A percentile compares a stretch with the other conserved stretches of the same genome.
Evolutionary conservation across 2,329 filamentous ascomycete genomes (phyloP).

Genomic region (Fusarium pseudoanthophilum): DNA sequence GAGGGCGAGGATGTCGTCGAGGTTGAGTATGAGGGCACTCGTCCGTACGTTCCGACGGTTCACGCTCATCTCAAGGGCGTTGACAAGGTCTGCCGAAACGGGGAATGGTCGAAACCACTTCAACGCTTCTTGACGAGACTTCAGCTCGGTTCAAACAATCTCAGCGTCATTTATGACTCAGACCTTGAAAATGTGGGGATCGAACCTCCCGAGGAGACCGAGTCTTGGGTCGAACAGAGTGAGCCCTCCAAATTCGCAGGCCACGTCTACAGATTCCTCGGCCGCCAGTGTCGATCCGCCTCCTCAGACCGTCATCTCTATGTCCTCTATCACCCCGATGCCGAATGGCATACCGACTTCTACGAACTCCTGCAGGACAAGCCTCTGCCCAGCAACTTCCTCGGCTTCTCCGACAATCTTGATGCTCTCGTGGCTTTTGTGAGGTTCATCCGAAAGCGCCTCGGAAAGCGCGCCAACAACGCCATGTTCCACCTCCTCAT

Average conservation of each 20-base stretch:
- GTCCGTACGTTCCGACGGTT: slow-evolving; percentile 14
- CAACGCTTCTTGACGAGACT: slow-evolving; percentile 24
- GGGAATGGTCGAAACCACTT: slow-evolving; percentile 31
- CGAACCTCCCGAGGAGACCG: slow-evolving; percentile 24
- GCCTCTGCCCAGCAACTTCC: slow-evolving; percentile 28
- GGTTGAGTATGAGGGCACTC: background rate
- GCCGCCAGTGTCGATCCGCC: slow-evolving; percentile 23
- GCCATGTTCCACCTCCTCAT: slow-evolving; percentile 32
- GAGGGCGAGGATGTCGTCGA: slow-evolving; percentile 17
- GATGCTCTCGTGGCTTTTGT: slow-evolving; percentile 31
- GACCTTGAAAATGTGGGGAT: slow-evolving; percentile 24
- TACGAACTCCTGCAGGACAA: slow-evolving; percentile 27
- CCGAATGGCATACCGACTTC: slow-evolving; percentile 30
- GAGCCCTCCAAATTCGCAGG: slow-evolving; percentile 19
- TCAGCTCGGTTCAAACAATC: slow-evolving; percentile 16
- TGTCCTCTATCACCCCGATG: slow-evolving; percentile 29
- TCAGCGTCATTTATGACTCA: slow-evolving; percentile 31
- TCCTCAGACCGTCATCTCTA: slow-evolving; percentile 28
- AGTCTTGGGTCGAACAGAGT: slow-evolving; percentile 24
- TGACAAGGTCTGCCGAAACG: slow-evolving; percentile 21
- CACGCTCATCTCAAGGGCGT: slow-evolving; percentile 25
- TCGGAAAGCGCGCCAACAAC: slow-evolving; percentile 27
- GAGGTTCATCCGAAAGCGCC: slow-evolving; percentile 24
- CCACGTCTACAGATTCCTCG: slow-evolving; percentile 26
- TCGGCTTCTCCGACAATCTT: slow-evolving; percentile 30